Conservation (phyloP, 2,329 filamentous ascomycete species). For the Geosmithia morbida region DNA sequence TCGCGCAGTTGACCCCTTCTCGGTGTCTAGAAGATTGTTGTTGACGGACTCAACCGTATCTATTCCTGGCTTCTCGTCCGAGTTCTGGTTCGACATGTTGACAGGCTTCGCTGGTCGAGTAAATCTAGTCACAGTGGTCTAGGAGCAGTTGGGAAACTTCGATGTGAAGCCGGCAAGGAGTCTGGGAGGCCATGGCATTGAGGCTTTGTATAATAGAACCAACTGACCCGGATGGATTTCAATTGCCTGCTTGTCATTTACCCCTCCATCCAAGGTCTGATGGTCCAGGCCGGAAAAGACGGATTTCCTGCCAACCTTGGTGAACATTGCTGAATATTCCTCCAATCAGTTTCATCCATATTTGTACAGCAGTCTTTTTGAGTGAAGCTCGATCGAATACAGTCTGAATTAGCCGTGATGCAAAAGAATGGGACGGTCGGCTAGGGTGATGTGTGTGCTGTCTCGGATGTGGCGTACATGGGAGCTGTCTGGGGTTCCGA, state of each 20-base stretch:
- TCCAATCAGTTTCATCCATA: background rate
- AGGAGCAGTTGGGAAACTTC: background rate
- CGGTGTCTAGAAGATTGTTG: slow-evolving; percentile 1
- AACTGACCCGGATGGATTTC: background rate
- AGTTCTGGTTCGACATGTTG: background rate
- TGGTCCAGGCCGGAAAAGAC: background rate
- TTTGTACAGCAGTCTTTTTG: background rate
- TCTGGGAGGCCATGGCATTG: background rate
- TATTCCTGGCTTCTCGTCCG: slow-evolving; percentile 3
- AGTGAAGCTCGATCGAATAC: background rate
- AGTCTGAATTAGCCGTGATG: too few species aligned
- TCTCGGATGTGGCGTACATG: too few species aligned
- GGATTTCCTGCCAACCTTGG: background rate
- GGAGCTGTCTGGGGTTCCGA: background rate
- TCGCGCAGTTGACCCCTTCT: slow-evolving; percentile 8
- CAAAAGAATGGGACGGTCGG: too few species aligned
- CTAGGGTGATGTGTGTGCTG: too few species aligned
- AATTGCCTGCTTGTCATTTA: background rate
- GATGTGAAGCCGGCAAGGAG: background rate
- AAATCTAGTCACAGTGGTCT: background rate
- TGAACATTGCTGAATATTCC: background rate
- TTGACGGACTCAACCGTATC: slow-evolving; percentile 1
- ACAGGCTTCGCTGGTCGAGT: background rate
- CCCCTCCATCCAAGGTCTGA: too few species aligned
- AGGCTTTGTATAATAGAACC: background rate